Base-by-base conservation (phyloP, 2,329 filamentous ascomycete genomes). In the Thermomyces lanuginosus region DNA sequence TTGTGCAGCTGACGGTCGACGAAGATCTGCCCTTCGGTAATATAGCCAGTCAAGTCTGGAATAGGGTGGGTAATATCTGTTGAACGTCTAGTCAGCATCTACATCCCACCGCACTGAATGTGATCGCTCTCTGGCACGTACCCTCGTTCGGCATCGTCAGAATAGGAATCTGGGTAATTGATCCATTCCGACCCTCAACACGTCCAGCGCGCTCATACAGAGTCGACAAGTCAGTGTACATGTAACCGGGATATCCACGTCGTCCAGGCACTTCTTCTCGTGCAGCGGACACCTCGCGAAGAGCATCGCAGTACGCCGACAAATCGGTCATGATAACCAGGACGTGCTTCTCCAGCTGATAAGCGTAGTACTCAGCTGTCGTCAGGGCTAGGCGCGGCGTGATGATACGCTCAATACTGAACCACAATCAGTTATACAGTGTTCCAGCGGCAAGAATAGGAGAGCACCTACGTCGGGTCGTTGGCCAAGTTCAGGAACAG, bases 171-270 rank as follows among this genome's bases (percentile, higher is more conserved):
- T 98, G 89, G 11, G 91, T 98, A 46, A 98, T 98, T 45, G 89
- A 98, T 34, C 91, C 89, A 48, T 95, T 93, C 44, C 91, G 80
- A 44, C 91, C 91, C 48, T 82, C 67, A 26, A 98, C 89, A 78
- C 89, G 89, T 49, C 89, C 89, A 43, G 89, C 89, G 63, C 89
- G 84, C 63, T 98, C 89, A 67, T 98, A 98, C 47, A 98, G 93
- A 50, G 89, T 98, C 33, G 89, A 93, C 74, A 98, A 79, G 72
- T 98, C 91, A 43, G 89, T 98, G 68, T 98, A 98, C 89, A 98
- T 98, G 70, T 98, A 98, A 80, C 89, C 89, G 28, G 89, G 89
- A 65, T 89, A 98, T 70, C 89, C 89, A 74, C 89, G 86, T 57
- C 89, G 86, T 68, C 89, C 89, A 21, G 89, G 89, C 22, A 98